Conservation (phyloP, 805 yeast species). For the Schwanniomyces vanrijiae region DNA sequence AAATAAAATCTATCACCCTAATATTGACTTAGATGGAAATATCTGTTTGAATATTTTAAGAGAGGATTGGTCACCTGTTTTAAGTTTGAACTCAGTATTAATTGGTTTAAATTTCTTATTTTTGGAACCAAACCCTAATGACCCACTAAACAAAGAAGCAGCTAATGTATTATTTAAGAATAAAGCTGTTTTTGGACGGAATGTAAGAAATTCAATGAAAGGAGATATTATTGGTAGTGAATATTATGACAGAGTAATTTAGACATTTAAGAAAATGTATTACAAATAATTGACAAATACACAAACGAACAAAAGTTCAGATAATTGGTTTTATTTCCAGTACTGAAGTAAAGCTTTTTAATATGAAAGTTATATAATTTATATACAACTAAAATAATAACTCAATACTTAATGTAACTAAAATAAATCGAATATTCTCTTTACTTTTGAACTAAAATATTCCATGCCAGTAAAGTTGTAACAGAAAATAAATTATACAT, state of each 20-base stretch:
- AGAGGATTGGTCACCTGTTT: constrained; percentile 96
- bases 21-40: constrained; percentile 86
- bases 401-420: not conserved
- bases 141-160: constrained; percentile 90
- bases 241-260: constrained; percentile 60
- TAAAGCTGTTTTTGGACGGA: constrained; percentile 46
- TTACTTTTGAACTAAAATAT: not conserved
- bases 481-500: not conserved
- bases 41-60: constrained; percentile 87
- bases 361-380: not conserved
- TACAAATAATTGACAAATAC: too few relatives aligned
- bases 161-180: constrained; percentile 53
- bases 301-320: not conserved
- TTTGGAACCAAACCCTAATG: constrained; percentile 87
- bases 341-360: not conserved
- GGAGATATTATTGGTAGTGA: constrained; percentile 67
- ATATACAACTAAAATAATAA: not conserved
- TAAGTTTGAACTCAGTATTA: constrained; percentile 75
- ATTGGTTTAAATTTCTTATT: constrained; percentile 85
- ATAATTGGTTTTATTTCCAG: not conserved
- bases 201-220: constrained; percentile 64
- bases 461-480: not conserved
- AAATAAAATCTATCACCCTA: constrained; percentile 85
- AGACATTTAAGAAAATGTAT: not conserved
- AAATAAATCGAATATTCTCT: not conserved